Percentiles rank a stretch among this genome's conserved stretches.
Conservation (phyloP, 2,329 filamentous ascomycete genomes). For the Colletotrichum australisinense region DNA sequence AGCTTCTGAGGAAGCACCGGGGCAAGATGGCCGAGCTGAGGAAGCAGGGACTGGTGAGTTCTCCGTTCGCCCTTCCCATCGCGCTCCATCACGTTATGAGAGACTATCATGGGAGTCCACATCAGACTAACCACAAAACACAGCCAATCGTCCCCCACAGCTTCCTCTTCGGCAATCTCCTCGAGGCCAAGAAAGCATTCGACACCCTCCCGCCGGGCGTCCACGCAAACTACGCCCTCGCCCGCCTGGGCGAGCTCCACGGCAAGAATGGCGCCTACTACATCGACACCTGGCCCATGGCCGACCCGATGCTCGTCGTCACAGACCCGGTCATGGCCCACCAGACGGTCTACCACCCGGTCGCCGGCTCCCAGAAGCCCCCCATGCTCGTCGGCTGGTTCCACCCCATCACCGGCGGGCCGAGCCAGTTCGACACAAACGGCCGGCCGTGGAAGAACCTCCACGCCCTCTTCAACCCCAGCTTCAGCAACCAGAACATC, state of each 20-base stretch:
- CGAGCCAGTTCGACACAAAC: constrained; percentile 47
- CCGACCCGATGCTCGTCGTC: constrained; percentile 41
- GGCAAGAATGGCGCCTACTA: constrained; percentile 43
- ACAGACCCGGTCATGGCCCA: constrained; percentile 45
- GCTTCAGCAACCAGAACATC: constrained; percentile 46
- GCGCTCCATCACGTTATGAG: background rate
- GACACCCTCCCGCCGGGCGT: constrained; percentile 27
- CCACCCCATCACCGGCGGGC: constrained; percentile 44
- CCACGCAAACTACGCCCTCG: constrained; percentile 21
- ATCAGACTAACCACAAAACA: background rate
- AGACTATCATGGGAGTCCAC: no score
- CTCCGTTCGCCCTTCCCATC: background rate
- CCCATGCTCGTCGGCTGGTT: constrained; percentile 43
- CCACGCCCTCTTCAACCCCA: constrained; percentile 43
- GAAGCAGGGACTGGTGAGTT: constrained; percentile 20
- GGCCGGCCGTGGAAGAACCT: constrained; percentile 44
- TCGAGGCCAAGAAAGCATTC: constrained; percentile 42
- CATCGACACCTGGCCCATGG: constrained; percentile 44
- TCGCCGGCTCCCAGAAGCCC: constrained; percentile 42
- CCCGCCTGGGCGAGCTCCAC: constrained; percentile 32
- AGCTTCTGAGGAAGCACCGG: constrained; percentile 12
- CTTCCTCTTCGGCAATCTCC: constrained; percentile 44
- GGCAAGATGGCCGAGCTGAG: constrained; percentile 26
- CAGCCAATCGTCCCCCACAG: constrained; percentile 45
- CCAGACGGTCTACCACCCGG: constrained; percentile 42